Evolutionary conservation across 768 basidiomycete species (phyloP).

Genomic region (Pisolithus orientalis): DNA sequence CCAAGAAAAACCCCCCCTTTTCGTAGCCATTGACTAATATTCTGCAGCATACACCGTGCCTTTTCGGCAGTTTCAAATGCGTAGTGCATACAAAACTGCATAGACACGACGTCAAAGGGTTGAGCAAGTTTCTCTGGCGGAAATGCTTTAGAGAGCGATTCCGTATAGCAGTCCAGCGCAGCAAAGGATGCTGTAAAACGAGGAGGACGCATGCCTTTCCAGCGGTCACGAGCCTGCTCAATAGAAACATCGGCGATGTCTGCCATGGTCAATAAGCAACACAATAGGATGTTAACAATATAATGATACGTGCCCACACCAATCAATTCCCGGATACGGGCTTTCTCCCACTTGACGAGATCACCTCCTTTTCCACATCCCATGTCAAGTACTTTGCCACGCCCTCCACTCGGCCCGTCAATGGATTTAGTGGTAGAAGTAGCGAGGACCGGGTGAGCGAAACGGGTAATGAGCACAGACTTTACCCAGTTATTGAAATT

Average conservation of each 20-base stretch:
- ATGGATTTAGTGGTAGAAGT: constrained; percentile 26
- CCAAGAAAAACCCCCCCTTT: constrained; percentile 91
- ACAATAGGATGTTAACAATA: neutral
- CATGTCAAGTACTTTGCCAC: constrained; percentile 87
- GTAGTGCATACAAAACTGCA: constrained; percentile 99
- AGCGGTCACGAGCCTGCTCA: constrained; percentile 78
- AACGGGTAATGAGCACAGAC: constrained; percentile 89
- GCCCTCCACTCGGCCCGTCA: constrained; percentile 22
- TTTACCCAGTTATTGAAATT: constrained; percentile 99
- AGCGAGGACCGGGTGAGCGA: constrained; percentile 66
- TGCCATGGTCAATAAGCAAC: constrained; percentile 22
- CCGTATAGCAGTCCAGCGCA: constrained; percentile 82
- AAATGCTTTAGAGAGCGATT: constrained; percentile 66
- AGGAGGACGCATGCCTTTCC: constrained; percentile 42
- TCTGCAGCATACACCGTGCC: constrained; percentile 86
- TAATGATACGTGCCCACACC: constrained; percentile 60
- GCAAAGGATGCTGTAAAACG: constrained; percentile 78
- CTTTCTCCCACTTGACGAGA: constrained; percentile 91
- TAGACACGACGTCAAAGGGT: constrained; percentile 90
- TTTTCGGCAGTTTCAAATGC: constrained; percentile 91
- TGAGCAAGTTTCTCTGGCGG: constrained; percentile 50
- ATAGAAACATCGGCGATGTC: constrained; percentile 89
- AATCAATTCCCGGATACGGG: constrained; percentile 69
- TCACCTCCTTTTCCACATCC: constrained; percentile 99
- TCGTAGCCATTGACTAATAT: constrained; percentile 75